Evolutionary conservation across 805 yeast genomes (phyloP).

Genomic region (Candida quercuum): DNA sequence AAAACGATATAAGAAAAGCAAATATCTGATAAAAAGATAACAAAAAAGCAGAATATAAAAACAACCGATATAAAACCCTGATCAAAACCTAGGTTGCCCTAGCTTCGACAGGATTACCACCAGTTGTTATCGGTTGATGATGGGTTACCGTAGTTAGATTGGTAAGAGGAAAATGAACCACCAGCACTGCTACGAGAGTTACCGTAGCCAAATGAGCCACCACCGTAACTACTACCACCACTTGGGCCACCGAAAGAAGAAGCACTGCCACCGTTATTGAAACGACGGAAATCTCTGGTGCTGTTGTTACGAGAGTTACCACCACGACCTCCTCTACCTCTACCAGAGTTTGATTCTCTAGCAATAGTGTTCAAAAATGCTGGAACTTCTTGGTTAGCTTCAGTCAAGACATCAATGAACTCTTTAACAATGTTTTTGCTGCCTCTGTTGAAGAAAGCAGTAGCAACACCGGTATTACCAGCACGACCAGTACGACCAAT

Average conservation of each 20-base stretch:
- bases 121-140: constrained; percentile 16
- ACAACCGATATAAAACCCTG: neutral
- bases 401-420: constrained; percentile 77
- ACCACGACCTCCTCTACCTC: constrained; percentile 53
- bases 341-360: constrained; percentile 63
- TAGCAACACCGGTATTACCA: constrained; percentile 97
- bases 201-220: constrained; percentile 11
- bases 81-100: too few relatives aligned
- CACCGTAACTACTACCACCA: constrained; percentile 7
- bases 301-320: constrained; percentile 32
- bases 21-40: neutral
- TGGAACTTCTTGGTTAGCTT: constrained; percentile 98
- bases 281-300: constrained; percentile 48
- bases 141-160: constrained; percentile 19
- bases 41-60: constrained; percentile 2
- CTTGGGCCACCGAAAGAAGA: constrained; percentile 12
- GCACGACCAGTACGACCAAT: constrained; percentile 99
- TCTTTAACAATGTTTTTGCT: constrained; percentile 88
- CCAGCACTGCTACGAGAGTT: constrained; percentile 7
- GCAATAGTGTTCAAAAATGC: constrained; percentile 74
- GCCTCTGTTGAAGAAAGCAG: constrained; percentile 96
- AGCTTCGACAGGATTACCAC: constrained; percentile 13
- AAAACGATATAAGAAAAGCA: constrained; percentile 1
- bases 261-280: constrained; percentile 24
- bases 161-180: constrained; percentile 8